Conservation (phyloP, 306 rosid genomes). For the Sicyos edulis region DNA sequence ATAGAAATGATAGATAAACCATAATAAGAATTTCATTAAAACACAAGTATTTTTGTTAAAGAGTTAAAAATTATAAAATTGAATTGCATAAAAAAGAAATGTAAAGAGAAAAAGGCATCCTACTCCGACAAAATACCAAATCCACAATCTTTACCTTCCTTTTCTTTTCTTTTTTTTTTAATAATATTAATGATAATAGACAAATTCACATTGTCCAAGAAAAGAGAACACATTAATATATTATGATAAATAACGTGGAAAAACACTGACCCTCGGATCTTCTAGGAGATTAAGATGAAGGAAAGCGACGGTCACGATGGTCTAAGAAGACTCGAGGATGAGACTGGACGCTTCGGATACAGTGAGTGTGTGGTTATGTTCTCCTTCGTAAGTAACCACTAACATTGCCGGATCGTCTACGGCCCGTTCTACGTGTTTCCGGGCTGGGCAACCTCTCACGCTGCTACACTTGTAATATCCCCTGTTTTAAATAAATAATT, state of each 20-base stretch:
- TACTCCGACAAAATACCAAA: constrained; percentile 44
- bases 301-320: background rate
- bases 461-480: constrained; percentile 98
- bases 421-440: constrained; percentile 93
- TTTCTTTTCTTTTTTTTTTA: constrained; percentile 17
- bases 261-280: constrained; percentile 44
- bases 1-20: no score
- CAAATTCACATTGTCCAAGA: constrained; percentile 29
- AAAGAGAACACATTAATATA: constrained; percentile 29
- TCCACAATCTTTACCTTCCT: constrained; percentile 39
- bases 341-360: constrained; percentile 62
- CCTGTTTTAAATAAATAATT: constrained; percentile 29
- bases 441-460: constrained; percentile 90
- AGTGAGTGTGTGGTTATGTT: constrained; percentile 72
- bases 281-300: constrained; percentile 36
- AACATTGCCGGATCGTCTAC: constrained; percentile 79
- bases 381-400: constrained; percentile 89
- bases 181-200: constrained; percentile 12
- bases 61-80: no score
- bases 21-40: background rate
- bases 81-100: constrained; percentile 1
- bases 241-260: constrained; percentile 35
- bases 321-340: constrained; percentile 72
- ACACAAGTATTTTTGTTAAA: background rate
- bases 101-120: constrained; percentile 27